Evolutionary conservation across 2,329 filamentous ascomycete genomes (phyloP).

Genomic region (Fusarium robinianum): DNA sequence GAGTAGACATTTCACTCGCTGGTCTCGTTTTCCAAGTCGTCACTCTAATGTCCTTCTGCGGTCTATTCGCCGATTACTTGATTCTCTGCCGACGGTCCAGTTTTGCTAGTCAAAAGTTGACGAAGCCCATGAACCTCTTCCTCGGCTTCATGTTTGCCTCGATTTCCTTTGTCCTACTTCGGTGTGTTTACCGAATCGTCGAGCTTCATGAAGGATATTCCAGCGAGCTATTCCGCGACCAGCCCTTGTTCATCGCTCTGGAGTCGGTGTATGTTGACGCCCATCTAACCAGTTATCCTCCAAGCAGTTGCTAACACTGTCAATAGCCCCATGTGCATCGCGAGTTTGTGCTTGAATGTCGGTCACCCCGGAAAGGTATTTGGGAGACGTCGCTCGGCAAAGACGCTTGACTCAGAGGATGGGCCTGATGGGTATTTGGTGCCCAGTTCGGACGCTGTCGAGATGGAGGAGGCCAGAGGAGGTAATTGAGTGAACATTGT

Average conservation of each 20-base stretch:
- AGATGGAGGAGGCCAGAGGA: too few relatives aligned
- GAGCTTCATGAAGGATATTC: slow-evolving; percentile 62
- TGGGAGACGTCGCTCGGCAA: too few relatives aligned
- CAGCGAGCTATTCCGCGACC: slow-evolving; percentile 32
- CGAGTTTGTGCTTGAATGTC: slow-evolving; percentile 29
- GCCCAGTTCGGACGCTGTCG: too few relatives aligned
- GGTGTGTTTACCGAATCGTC: slow-evolving; percentile 62
- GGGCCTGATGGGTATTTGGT: too few relatives aligned
- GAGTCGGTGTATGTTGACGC: slow-evolving; percentile 28
- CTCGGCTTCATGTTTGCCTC: slow-evolving; percentile 53
- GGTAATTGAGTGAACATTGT: too few relatives aligned
- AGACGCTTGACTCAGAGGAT: too few relatives aligned
- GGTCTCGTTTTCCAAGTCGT: slow-evolving; percentile 57
- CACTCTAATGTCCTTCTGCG: slow-evolving; percentile 51
- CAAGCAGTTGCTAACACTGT: slow-evolving; percentile 8
- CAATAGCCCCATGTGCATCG: slow-evolving; percentile 30
- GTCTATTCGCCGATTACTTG: slow-evolving; percentile 50
- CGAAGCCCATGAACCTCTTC: slow-evolving; percentile 52
- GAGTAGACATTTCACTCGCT: slow-evolving; percentile 55
- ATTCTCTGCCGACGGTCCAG: slow-evolving; percentile 33
- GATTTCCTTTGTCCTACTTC: slow-evolving; percentile 59
- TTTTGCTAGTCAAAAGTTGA: slow-evolving; percentile 37
- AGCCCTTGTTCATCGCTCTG: slow-evolving; percentile 33
- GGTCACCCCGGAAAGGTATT: too few relatives aligned
- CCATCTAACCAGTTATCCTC: neutral